Evolutionary conservation across 176 grass and related monocot species (phyloP), one percentile per base, ranked within the genome.

Genomic region (Oropetium thomaeum): DNA sequence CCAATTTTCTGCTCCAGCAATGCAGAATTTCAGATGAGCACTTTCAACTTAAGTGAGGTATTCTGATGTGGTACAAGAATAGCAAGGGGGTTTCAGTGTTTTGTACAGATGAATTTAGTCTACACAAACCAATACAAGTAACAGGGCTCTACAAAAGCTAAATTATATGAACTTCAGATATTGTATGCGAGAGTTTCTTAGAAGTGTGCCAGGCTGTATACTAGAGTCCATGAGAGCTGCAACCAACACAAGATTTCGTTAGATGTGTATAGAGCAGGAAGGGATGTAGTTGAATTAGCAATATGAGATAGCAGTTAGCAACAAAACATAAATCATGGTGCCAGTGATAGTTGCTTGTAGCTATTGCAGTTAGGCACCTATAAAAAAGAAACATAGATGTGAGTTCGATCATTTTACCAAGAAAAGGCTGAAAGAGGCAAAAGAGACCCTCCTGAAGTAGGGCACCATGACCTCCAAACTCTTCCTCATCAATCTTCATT

Each of bases 361-460:
- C 28, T 2, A 60, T 6, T 60, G 28, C 28, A 32, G 20, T 15
- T 28, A 13, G 58, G 29, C 17, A 11, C 20, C 5, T n/a, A 9
- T 7, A 53, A 53, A 53, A 1, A 53, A 23, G 20, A 2, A 22
- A 53, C 49, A 23, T 22, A 1, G 19, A 33, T 62, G 28, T 60
- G 28, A 60, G 4, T 17, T 62, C 7, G 7, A 34, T 31, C 25
- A 63, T 72, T n/a, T n/a, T 95, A 99, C 96, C 87, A 99, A 47
- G 82, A 99, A 99, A 71, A 99, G 89, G 43, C 84, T 91, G 80
- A 95, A 90, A 20, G 96, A 95, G 29, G 96, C 89, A 23, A 99
- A 99, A 99, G 43, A 99, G 87, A 12, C 96, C 96, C 76, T 99
- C 96, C 69, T 99, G 92, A 69, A 95, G 89, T 53, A 99, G 72